Conservation (phyloP, 1,139 yeast species). For the Arxiozyma bovina region DNA sequence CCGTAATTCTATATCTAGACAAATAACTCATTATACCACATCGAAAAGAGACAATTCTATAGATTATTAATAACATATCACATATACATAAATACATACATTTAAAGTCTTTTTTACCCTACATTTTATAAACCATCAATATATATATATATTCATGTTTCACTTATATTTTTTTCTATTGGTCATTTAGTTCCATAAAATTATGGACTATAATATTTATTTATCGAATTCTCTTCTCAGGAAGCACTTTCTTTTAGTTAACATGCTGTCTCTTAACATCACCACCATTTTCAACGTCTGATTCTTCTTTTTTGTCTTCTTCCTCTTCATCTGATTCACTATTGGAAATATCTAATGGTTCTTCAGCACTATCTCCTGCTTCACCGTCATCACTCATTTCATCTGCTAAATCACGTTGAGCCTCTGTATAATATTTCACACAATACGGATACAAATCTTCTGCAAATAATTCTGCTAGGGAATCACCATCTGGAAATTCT, state of each 20-base stretch:
- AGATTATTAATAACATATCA: neutral
- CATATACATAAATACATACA: too few relatives aligned
- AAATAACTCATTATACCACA: neutral
- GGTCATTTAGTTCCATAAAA: neutral
- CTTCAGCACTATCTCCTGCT: conserved; percentile 40
- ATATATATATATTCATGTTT: neutral
- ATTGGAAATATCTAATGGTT: conserved; percentile 11
- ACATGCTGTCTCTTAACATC: conserved; percentile 6
- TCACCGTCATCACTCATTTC: conserved; percentile 41
- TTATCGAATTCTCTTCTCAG: neutral
- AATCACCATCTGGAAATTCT: conserved; percentile 66
- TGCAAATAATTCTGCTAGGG: conserved; percentile 50
- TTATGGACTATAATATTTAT: too few relatives aligned
- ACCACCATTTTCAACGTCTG: neutral
- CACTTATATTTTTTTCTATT: too few relatives aligned
- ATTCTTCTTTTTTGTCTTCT: conserved; percentile 3
- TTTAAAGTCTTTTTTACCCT: too few relatives aligned
- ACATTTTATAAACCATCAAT: neutral
- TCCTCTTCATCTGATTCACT: conserved; percentile 9
- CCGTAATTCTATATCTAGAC: neutral
- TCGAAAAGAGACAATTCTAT: neutral
- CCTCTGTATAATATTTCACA: conserved; percentile 62
- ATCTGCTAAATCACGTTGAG: conserved; percentile 46
- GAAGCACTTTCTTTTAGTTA: neutral
- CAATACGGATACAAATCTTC: conserved; percentile 68